A percentile compares a stretch with the other conserved stretches of the same genome.
phyloP scores from a whole-genome alignment of 768 basidiomycete genomes.

The Boletus pseudopeckii region DNA sequence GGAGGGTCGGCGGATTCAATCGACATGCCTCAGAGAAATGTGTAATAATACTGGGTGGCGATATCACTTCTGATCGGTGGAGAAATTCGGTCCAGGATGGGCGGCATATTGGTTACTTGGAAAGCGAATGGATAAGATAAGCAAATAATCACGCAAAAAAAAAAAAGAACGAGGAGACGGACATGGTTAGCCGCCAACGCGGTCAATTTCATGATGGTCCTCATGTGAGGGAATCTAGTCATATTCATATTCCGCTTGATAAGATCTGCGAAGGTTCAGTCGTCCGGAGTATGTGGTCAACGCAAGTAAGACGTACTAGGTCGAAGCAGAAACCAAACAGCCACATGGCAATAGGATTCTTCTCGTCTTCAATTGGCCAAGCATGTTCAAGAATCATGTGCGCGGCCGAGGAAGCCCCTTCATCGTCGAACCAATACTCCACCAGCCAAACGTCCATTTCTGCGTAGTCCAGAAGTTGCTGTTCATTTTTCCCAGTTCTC shows the following conservation, averaged over 20 bases:
- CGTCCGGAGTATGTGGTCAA: not conserved
- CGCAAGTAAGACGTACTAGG: conserved; percentile 44
- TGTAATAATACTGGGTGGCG: conserved; percentile 23
- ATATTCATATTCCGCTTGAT: conserved; percentile 41
- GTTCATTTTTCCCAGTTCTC: conserved; percentile 73
- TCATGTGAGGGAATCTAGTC: conserved; percentile 41
- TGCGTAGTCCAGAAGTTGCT: conserved; percentile 69
- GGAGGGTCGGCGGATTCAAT: conserved; percentile 57
- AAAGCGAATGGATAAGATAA: conserved; percentile 5
- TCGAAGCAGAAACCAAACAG: conserved; percentile 70
- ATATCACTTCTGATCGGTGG: conserved; percentile 28
- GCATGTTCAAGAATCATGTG: conserved; percentile 38
- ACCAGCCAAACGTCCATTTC: conserved; percentile 59
- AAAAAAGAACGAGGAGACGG: too few species aligned
- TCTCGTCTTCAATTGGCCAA: conserved; percentile 57
- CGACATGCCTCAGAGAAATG: conserved; percentile 46
- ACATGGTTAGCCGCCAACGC: conserved; percentile 67
- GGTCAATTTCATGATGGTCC: conserved; percentile 53
- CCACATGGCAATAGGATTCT: conserved; percentile 69
- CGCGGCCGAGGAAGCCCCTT: conserved; percentile 53
- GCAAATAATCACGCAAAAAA: not conserved
- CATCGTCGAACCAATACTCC: conserved; percentile 61
- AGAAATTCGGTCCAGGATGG: conserved; percentile 59
- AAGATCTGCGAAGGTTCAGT: conserved; percentile 40
- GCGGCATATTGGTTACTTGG: conserved; percentile 59